Evolutionary conservation across 225 moss, liverwort and hornwort genomes (phyloP), one percentile per base, ranked within the genome.

Genomic region (Bryoerythrophyllum caledonicum): DNA sequence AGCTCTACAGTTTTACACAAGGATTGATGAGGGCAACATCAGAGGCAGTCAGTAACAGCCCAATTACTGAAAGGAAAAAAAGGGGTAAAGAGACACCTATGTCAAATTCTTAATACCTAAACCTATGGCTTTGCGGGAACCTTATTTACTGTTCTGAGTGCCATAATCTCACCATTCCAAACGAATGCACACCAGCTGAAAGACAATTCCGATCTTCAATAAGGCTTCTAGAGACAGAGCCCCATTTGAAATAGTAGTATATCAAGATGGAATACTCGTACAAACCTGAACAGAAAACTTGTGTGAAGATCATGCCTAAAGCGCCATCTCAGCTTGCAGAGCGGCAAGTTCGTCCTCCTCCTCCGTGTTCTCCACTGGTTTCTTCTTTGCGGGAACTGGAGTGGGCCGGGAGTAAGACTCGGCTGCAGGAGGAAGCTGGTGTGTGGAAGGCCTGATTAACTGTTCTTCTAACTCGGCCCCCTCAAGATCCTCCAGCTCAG

Each of bases 401-500:
- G 91, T 46, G 44, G 96, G 96, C 70, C 89, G 85, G 56, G 80
- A 78, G 9, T 82, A 82, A 30, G n/a, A n/a, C n/a, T 92, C 86
- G 35, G 96, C 81, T 21, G 90, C 82, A 68, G 88, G 37, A 6
- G 90, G 96, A 51, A 94, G 85, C 64, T 83, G 90, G 60, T 92
- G 92, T 73, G 94, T 92, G 66, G 93, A 84, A 38, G 97, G 94
- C 81, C 86, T 83, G 63, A 92, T 84, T 53, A 99, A 70, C 78
- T 87, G 89, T 61, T 95, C 94, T 84, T 99, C 97, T 73, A 99
- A 88, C 62, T 99, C 97, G 3, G 90, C 91, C 24, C 94, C 97
- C 86, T 99, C 97, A 52, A 99, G 90, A 20, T 99, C 97, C 84
- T 94, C 97, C 69, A 99, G 74, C 69, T 99, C 97, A 62, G 93